Conservation (phyloP, 2,329 filamentous ascomycete species). For the Metarhizium sp. region DNA sequence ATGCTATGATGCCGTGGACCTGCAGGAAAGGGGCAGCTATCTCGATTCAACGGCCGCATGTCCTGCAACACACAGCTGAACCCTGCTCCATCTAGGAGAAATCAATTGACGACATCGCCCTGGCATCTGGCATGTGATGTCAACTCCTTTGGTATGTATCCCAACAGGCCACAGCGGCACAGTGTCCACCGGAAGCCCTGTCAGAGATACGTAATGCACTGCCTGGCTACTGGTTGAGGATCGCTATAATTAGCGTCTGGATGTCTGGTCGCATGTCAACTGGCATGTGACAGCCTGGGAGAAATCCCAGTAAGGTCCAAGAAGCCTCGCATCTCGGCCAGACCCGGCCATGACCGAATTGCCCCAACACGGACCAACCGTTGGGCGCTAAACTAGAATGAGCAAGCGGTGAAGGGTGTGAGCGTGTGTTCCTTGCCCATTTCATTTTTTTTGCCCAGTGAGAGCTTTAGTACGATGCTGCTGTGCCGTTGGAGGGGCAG, state of each 20-base stretch:
- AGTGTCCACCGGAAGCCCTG: not conserved
- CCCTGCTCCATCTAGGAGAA: not conserved
- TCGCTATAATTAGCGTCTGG: not conserved
- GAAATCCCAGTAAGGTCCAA: not conserved
- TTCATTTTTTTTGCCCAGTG: not conserved
- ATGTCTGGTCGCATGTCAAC: not conserved
- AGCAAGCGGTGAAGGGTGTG: constrained; percentile 12
- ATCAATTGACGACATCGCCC: not conserved
- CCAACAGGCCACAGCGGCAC: not conserved
- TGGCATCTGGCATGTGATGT: not conserved
- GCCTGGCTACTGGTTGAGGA: not conserved
- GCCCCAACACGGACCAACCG: constrained; percentile 4
- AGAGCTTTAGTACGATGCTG: constrained; percentile 1
- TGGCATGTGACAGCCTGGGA: not conserved
- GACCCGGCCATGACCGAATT: not conserved
- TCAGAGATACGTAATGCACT: not conserved
- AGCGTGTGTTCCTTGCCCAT: not conserved
- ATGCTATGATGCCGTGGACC: not conserved
- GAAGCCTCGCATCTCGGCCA: constrained; percentile 11
- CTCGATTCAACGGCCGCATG: not conserved
- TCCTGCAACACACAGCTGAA: not conserved
- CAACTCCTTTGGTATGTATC: not conserved
- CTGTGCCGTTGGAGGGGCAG: constrained; percentile 1
- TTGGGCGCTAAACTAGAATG: constrained; percentile 8
- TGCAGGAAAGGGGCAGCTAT: not conserved